Percentiles rank a stretch among this genome's conserved stretches.
Conservation (phyloP, 1,139 yeast species). For the Yamadazyma trypodendri region DNA sequence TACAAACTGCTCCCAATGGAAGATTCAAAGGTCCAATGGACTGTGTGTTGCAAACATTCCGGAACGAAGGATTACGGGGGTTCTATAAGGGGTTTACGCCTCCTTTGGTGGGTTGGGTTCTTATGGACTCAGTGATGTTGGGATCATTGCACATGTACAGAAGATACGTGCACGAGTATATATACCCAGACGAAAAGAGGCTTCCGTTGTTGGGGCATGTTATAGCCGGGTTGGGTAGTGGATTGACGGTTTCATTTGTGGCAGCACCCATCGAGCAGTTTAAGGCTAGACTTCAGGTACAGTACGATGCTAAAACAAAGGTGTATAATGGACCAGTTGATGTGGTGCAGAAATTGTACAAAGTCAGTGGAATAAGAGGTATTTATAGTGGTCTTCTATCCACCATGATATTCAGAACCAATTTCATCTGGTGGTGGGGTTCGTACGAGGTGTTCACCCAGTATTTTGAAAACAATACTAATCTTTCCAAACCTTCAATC, state of each 20-base stretch:
- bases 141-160: slow-evolving; percentile 83
- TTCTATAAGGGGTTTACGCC: slow-evolving; percentile 90
- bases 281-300: slow-evolving; percentile 86
- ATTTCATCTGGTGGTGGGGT: slow-evolving; percentile 94
- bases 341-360: slow-evolving; percentile 55
- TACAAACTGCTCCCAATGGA: slow-evolving; percentile 75
- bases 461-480: slow-evolving; percentile 63
- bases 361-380: slow-evolving; percentile 64
- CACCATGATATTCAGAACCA: slow-evolving; percentile 84
- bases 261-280: slow-evolving; percentile 93
- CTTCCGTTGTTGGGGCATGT: slow-evolving; percentile 75
- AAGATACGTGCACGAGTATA: slow-evolving; percentile 58
- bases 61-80: slow-evolving; percentile 73
- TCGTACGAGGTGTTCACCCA: slow-evolving; percentile 77
- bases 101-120: slow-evolving; percentile 88
- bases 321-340: slow-evolving; percentile 77
- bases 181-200: slow-evolving; percentile 57
- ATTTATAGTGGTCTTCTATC: slow-evolving; percentile 80
- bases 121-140: slow-evolving; percentile 87
- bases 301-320: slow-evolving; percentile 74
- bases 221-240: slow-evolving; percentile 78
- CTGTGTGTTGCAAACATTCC: slow-evolving; percentile 69
- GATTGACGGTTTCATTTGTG: slow-evolving; percentile 88
- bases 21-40: slow-evolving; percentile 81
- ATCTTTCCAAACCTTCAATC: slow-evolving; percentile 62